phyloP scores from a whole-genome alignment of 495 filamentous ascomycete genomes.

The Daldinia caldariorum region DNA sequence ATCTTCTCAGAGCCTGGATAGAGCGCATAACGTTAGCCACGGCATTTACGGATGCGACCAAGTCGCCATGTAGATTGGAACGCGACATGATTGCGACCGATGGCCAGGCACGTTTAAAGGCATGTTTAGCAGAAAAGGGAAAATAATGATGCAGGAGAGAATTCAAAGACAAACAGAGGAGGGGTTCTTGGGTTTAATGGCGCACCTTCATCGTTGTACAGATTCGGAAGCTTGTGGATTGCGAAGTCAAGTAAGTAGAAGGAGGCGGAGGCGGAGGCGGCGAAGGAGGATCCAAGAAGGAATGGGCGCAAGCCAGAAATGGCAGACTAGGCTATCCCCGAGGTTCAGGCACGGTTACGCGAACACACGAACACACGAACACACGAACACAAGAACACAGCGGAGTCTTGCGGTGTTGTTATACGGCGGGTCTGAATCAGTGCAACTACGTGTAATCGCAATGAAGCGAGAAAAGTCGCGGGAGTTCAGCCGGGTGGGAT shows the following conservation, averaged over 20 bases:
- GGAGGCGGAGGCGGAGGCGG: slow-evolving; percentile 33
- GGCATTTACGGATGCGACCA: slow-evolving; percentile 27
- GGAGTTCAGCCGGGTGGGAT: slow-evolving; percentile 28
- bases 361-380: slow-evolving; percentile 25
- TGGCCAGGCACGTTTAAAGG: slow-evolving; percentile 15
- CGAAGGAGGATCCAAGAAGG: slow-evolving; percentile 30
- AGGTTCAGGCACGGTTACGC: slow-evolving; percentile 47
- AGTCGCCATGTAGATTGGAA: slow-evolving; percentile 30
- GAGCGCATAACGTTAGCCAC: slow-evolving; percentile 53
- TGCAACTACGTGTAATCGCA: slow-evolving; percentile 43
- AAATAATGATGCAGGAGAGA: slow-evolving; percentile 30
- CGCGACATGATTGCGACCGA: slow-evolving; percentile 44
- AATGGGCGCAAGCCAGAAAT: slow-evolving; percentile 44
- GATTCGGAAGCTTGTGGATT: slow-evolving; percentile 38
- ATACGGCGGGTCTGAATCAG: slow-evolving; percentile 46
- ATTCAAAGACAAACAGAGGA: slow-evolving; percentile 39
- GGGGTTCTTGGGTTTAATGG: slow-evolving; percentile 47
- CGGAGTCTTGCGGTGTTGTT: slow-evolving; percentile 44
- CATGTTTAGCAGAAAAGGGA: slow-evolving; percentile 26
- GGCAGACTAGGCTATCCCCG: slow-evolving; percentile 42
- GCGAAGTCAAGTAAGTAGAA: slow-evolving; percentile 31
- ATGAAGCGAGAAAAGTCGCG: slow-evolving; percentile 32
- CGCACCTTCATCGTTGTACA: slow-evolving; percentile 62
- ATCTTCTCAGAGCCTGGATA: slow-evolving; percentile 80
- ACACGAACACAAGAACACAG: slow-evolving; percentile 34